Conservation (phyloP, 441 rosid genomes). For the Pelargonium australe region DNA sequence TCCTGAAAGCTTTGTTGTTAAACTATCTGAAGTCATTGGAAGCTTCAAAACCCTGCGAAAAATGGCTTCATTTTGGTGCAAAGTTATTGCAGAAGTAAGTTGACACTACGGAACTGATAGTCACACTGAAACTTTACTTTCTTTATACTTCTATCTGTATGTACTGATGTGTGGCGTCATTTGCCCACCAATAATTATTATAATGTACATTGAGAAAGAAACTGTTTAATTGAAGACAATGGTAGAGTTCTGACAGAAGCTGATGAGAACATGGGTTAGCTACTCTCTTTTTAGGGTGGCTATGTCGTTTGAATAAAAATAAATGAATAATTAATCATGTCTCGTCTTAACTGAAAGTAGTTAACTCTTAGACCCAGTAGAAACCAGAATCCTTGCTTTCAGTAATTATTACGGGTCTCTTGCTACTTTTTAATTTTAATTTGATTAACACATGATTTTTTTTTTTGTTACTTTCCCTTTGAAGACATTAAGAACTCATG, state of each 20-base stretch:
- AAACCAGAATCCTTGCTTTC: neutral
- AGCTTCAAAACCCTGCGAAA: slow-evolving; percentile 61
- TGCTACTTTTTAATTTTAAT: neutral
- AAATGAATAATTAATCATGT: neutral
- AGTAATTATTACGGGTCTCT: neutral
- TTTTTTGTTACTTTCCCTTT: neutral
- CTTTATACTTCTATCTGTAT: neutral
- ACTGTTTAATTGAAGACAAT: neutral
- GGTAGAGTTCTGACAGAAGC: neutral
- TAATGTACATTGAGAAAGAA: neutral
- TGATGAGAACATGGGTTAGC: neutral
- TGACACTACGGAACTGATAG: neutral
- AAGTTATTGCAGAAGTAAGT: slow-evolving; percentile 76
- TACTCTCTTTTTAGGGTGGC: too few species aligned
- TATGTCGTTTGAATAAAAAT: too few species aligned
- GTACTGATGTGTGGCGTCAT: neutral
- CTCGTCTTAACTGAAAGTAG: neutral
- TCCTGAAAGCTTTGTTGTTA: slow-evolving; percentile 60
- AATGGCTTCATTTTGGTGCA: slow-evolving; percentile 85
- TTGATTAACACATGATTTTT: neutral
- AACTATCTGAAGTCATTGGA: slow-evolving; percentile 90
- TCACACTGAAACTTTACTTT: slow-evolving; percentile 9
- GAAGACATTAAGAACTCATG: neutral
- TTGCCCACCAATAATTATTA: neutral
- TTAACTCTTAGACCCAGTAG: slow-evolving; percentile 1